These are phyloP conservation scores for Pseudevernia furfuracea DNA, from an alignment of 495 filamentous ascomycete genomes.

Conservation along the genomic window DNA sequence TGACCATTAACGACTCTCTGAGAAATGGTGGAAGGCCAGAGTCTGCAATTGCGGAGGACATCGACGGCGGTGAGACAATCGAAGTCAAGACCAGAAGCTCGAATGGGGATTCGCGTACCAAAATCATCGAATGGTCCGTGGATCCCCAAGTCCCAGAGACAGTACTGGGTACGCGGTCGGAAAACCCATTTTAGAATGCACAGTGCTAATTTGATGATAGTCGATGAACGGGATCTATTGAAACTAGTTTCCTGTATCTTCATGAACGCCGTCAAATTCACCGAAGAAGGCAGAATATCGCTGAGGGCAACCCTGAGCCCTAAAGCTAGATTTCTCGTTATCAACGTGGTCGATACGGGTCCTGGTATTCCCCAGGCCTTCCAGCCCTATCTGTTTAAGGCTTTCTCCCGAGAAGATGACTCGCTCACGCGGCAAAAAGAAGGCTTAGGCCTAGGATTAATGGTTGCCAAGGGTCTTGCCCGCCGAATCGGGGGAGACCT, in stretches of 20 bases:
- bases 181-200: not conserved
- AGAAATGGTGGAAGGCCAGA: slow-evolving; percentile 68
- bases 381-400: slow-evolving; percentile 63
- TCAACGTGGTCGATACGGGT: slow-evolving; percentile 62
- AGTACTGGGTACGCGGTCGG: slow-evolving; percentile 43
- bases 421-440: slow-evolving; percentile 66
- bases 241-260: slow-evolving; percentile 69
- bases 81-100: slow-evolving; percentile 53
- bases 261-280: slow-evolving; percentile 76
- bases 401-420: slow-evolving; percentile 65
- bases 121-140: slow-evolving; percentile 62
- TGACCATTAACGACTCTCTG: slow-evolving; percentile 63
- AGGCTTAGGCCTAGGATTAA: slow-evolving; percentile 64
- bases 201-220: slow-evolving; percentile 25
- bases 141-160: slow-evolving; percentile 57
- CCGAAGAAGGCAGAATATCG: slow-evolving; percentile 58
- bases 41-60: slow-evolving; percentile 52
- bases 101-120: slow-evolving; percentile 49
- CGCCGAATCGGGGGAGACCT: slow-evolving; percentile 71
- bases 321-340: slow-evolving; percentile 48
- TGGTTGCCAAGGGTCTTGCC: slow-evolving; percentile 70
- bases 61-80: slow-evolving; percentile 57
- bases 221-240: slow-evolving; percentile 64
- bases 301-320: slow-evolving; percentile 47
- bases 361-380: slow-evolving; percentile 66